A percentile compares a stretch with the other conserved stretches of the same genome.
These are phyloP conservation scores for Colletotrichum aenigma DNA, from an alignment of 2,329 filamentous ascomycete species.

Conservation along the genomic window DNA sequence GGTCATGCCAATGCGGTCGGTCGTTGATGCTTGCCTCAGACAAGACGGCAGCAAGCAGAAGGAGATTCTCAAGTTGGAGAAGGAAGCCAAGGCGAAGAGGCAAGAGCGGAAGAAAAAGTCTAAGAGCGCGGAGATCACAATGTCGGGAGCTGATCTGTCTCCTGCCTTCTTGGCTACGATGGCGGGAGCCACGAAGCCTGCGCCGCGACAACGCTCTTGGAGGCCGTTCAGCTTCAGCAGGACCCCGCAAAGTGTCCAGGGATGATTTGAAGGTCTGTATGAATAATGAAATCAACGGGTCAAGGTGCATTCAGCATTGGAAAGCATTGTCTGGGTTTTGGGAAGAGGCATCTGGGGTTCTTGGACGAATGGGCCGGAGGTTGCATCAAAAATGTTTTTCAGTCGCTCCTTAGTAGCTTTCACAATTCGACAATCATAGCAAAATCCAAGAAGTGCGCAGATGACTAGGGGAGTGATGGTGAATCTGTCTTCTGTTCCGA, in stretches of 20 bases:
- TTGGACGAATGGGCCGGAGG: background rate
- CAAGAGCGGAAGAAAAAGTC: background rate
- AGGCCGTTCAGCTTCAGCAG: background rate
- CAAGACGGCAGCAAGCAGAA: background rate
- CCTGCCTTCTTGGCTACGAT: background rate
- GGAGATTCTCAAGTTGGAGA: background rate
- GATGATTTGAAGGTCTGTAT: rapidly evolving
- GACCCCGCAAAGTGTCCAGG: background rate
- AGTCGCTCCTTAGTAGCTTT: background rate
- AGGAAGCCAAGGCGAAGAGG: background rate
- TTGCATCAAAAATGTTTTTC: background rate
- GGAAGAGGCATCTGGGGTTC: background rate
- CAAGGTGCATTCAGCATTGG: background rate
- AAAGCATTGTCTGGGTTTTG: background rate
- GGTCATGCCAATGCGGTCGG: background rate
- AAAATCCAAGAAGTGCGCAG: background rate
- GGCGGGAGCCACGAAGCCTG: background rate
- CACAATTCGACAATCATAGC: rapidly evolving
- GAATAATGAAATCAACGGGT: background rate
- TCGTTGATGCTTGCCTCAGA: background rate
- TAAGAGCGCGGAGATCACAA: background rate
- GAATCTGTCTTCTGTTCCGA: background rate
- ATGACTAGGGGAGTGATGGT: background rate
- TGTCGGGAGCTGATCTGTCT: background rate
- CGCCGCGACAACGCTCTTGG: background rate